Evolutionary conservation across 257 asterid species (phyloP).

Genomic region (Solanum piurae): DNA sequence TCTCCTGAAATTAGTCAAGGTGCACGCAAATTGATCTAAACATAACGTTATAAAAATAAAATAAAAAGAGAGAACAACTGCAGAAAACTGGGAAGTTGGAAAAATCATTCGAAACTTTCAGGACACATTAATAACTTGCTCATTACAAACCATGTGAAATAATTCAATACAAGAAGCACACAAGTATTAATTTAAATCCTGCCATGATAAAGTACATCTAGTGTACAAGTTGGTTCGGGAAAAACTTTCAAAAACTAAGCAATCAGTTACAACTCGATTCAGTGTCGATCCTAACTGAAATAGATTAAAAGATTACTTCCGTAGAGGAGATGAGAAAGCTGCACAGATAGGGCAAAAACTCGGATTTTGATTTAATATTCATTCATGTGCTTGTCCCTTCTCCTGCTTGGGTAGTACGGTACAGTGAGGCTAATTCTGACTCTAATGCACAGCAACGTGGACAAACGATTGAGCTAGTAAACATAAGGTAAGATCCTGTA

Average conservation of each 20-base stretch:
- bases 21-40: background rate
- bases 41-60: background rate
- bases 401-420: background rate
- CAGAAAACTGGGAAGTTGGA: background rate
- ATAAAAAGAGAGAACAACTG: too few relatives aligned
- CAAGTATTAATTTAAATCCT: background rate
- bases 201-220: background rate
- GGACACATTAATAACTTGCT: background rate
- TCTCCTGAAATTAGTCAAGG: background rate
- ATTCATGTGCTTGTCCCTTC: background rate
- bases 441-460: background rate
- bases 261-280: background rate
- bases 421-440: background rate
- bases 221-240: background rate
- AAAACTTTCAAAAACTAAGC: background rate
- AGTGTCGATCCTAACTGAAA: background rate
- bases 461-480: conserved; percentile 22
- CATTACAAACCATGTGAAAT: background rate
- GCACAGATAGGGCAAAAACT: background rate
- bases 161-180: background rate
- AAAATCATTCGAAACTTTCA: background rate
- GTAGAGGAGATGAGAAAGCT: background rate
- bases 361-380: background rate
- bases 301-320: background rate
- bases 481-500: conserved; percentile 84